A percentile compares a stretch with the other conserved stretches of the same genome.
phyloP scores from a whole-genome alignment of 805 yeast species.

The Nakazawaea anatomiae region DNA sequence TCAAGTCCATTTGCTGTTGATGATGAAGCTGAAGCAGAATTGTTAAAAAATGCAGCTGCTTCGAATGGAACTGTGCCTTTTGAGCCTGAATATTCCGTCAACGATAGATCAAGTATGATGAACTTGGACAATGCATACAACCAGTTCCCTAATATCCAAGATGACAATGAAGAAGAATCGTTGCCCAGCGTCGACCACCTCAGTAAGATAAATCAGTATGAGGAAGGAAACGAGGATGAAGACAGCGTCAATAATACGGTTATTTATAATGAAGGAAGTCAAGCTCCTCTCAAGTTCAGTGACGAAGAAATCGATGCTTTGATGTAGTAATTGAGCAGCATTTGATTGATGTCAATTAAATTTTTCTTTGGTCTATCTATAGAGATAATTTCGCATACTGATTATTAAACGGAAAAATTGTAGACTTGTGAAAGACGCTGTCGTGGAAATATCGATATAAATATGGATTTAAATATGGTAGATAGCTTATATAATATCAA shows the following conservation, averaged over 20 bases:
- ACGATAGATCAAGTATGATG: neutral
- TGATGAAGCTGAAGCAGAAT: neutral
- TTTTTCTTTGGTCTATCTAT: too few relatives aligned
- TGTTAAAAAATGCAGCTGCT: neutral
- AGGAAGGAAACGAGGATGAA: neutral
- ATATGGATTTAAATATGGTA: neutral
- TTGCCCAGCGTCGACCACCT: too few relatives aligned
- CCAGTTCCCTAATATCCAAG: constrained; percentile 8
- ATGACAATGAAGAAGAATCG: neutral
- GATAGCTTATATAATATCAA: neutral
- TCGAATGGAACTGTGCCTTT: neutral
- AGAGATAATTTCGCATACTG: too few relatives aligned
- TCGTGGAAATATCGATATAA: neutral
- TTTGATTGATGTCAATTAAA: too few relatives aligned
- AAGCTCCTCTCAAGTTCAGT: neutral
- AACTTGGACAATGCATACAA: constrained; percentile 2
- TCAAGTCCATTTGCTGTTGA: neutral
- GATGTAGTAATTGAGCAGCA: neutral
- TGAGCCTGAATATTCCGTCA: neutral
- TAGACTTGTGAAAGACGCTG: neutral
- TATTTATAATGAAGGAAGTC: neutral
- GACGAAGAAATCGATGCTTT: neutral
- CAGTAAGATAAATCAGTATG: too few relatives aligned
- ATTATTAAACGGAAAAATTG: too few relatives aligned
- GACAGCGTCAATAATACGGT: constrained; percentile 2